A percentile compares a stretch with the other conserved stretches of the same genome.
phyloP scores from a whole-genome alignment of 2,329 filamentous ascomycete genomes.

The Bipolaris gigantea region DNA sequence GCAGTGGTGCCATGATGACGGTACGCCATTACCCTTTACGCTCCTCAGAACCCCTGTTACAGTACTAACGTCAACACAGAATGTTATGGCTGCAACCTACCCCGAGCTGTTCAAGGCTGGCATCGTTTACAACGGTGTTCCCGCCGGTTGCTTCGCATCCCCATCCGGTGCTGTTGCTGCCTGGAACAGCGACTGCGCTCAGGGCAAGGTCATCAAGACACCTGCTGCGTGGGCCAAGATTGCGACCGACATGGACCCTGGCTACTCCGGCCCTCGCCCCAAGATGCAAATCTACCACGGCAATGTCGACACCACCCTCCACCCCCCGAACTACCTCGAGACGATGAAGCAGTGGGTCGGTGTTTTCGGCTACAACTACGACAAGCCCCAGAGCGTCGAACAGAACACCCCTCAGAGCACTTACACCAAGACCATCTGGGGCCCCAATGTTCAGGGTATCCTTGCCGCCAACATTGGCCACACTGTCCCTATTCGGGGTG shows the following conservation, averaged over 20 bases:
- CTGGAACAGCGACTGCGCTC: conserved; percentile 58
- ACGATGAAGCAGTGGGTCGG: conserved; percentile 45
- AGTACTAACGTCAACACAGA: conserved; percentile 25
- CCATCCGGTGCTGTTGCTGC: conserved; percentile 47
- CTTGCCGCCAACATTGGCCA: conserved; percentile 42
- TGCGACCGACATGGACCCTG: conserved; percentile 54
- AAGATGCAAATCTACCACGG: conserved; percentile 64
- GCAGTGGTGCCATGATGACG: conserved; percentile 61
- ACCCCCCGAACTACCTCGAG: conserved; percentile 60
- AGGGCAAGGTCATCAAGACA: conserved; percentile 51
- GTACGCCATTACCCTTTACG: conserved; percentile 21
- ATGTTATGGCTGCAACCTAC: conserved; percentile 56
- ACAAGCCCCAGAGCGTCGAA: conserved; percentile 35
- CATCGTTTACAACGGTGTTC: conserved; percentile 57
- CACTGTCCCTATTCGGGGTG: conserved; percentile 38
- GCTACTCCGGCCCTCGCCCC: conserved; percentile 55
- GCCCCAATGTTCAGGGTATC: conserved; percentile 40
- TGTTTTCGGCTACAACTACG: conserved; percentile 39
- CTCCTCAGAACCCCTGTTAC: no score
- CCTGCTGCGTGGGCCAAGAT: conserved; percentile 54
- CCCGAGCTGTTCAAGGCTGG: conserved; percentile 59
- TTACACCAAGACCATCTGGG: conserved; percentile 39
- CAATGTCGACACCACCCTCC: conserved; percentile 53
- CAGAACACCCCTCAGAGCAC: conserved; percentile 34
- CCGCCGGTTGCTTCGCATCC: conserved; percentile 58